Percentiles rank a stretch among this genome's conserved stretches.
Evolutionary conservation across 306 rosid species (phyloP).

Genomic region (Luffa aegyptiaca): DNA sequence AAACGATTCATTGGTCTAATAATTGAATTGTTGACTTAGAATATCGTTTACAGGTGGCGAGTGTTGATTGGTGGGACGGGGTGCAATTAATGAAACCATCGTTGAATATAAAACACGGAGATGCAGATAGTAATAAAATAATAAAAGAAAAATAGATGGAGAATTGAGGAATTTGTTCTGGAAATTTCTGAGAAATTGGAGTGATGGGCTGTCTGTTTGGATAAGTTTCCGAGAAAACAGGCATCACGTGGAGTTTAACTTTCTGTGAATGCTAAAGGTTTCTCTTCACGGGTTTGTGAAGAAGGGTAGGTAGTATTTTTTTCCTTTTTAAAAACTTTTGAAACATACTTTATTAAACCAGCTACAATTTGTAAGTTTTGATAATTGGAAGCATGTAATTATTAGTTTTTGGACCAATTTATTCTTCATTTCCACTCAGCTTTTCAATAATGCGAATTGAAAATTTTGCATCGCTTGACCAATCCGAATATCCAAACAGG

Average conservation of each 20-base stretch:
- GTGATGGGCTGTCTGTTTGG: background rate
- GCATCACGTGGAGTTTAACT: constrained; percentile 2
- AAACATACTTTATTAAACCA: background rate
- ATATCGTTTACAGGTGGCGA: background rate
- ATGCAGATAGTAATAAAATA: background rate
- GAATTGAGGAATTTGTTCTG: background rate
- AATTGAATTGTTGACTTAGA: background rate
- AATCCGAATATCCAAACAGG: background rate
- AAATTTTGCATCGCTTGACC: background rate
- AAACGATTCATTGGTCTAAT: background rate
- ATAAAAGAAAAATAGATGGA: background rate
- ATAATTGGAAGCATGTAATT: background rate
- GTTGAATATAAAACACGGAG: background rate
- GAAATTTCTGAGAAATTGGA: background rate
- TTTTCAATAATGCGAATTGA: background rate
- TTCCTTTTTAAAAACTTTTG: background rate
- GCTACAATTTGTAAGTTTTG: background rate
- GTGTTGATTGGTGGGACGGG: background rate
- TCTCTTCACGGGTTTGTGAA: background rate
- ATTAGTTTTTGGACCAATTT: background rate
- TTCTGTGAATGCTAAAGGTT: background rate
- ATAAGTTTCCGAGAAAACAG: background rate
- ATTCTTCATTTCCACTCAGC: background rate
- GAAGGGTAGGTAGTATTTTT: background rate
- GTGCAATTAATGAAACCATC: background rate